Base-by-base conservation (phyloP, 169 alveolate species). In the Amoebophrya sp. region DNA sequence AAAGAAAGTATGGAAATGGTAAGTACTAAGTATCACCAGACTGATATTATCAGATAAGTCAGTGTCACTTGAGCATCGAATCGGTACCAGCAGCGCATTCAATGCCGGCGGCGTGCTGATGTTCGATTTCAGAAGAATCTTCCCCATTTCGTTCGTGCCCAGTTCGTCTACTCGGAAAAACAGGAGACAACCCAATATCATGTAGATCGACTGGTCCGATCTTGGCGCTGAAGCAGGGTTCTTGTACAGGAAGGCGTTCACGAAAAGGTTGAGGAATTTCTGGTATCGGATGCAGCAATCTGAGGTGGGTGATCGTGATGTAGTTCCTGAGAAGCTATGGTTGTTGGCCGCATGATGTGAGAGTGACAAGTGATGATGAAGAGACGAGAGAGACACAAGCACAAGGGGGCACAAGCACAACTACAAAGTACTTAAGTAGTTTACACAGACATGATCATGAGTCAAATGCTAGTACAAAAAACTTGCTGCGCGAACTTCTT, bases 251-350 rank as follows among this genome's bases (percentile, higher is more conserved):
- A 65, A 65, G 2, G 83, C 83, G 83, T 65, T 65, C 83, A 65
- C 83, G 83, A 65, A 65, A 10, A 65, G 83, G 39, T 65, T 65
- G 39, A 65, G n/a, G n/a, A 65, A 65, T 36, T 65, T 65, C 83
- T 65, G 83, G 26, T 65, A 65, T 6, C 83, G 83, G 83, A 65
- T 65, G 83, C 83, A 65, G 83, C 83, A 65, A 65, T 65, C 83
- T 65, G 83, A 6, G 83, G 83, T 6, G 39, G 0, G 65, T 47
- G 18, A 47, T 12, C 65, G 18, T 53, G 76, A 14, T 53, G 10
- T 53, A 14, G 23, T 23, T 53, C 23, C 76, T 10, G 10, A 53
- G 76, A 53, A 53, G 76, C 76, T n/a, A n/a, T n/a, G n/a, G n/a
- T n/a, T n/a, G n/a, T n/a, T n/a, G n/a, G n/a, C n/a, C n/a, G n/a